A percentile compares a stretch with the other conserved stretches of the same genome.
Evolutionary conservation across 495 filamentous ascomycete species (phyloP).

Genomic region (Bacidia gigantensis): DNA sequence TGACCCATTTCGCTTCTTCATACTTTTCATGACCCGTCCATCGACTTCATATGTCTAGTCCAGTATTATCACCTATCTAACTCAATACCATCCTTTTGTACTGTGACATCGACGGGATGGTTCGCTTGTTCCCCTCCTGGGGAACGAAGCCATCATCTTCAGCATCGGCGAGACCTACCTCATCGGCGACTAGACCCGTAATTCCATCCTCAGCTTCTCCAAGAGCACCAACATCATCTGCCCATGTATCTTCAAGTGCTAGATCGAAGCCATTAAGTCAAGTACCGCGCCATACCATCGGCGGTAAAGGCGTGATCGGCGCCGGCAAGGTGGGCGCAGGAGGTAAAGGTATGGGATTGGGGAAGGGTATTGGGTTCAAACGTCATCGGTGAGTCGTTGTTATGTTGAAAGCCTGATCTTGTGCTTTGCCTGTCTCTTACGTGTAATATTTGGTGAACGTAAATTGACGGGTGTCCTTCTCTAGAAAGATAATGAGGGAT

Average conservation of each 20-base stretch:
- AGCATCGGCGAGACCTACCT: too few species aligned
- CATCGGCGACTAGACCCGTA: not conserved
- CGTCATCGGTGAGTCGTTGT: conserved; percentile 14
- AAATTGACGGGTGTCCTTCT: not conserved
- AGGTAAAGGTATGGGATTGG: conserved; percentile 16
- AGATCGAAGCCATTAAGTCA: not conserved
- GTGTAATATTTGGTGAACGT: not conserved
- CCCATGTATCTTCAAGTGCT: not conserved
- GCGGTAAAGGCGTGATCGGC: conserved; percentile 10
- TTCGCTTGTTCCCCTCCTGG: not conserved
- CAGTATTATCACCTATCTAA: not conserved
- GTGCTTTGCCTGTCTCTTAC: not conserved
- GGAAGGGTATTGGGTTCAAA: conserved; percentile 5
- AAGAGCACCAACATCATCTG: not conserved
- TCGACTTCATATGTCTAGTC: not conserved
- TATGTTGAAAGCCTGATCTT: not conserved
- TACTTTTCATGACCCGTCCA: not conserved
- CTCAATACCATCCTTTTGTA: not conserved
- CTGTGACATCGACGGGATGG: not conserved
- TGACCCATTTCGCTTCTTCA: not conserved
- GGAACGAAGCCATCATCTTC: not conserved
- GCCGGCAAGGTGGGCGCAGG: conserved; percentile 16
- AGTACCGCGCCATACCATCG: conserved; percentile 13
- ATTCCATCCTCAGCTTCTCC: not conserved
- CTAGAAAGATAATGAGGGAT: conserved; percentile 47